Evolutionary conservation across 2,329 filamentous ascomycete genomes (phyloP), one percentile per base, ranked within the genome.

Genomic region (Daldinia sp.): DNA sequence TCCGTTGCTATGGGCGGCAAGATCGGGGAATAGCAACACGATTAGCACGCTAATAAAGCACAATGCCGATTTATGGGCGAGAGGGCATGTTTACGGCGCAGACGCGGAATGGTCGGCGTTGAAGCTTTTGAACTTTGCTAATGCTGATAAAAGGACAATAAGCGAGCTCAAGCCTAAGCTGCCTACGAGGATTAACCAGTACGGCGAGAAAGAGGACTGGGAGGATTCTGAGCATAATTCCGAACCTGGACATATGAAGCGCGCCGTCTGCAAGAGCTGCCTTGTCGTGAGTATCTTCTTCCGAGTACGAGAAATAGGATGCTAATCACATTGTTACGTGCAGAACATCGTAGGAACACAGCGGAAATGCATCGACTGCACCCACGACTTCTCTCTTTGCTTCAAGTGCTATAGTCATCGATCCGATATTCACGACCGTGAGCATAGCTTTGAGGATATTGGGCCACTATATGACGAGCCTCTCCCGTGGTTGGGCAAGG

Each of bases 301-400:
- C 6, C 5, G 21, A 21, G 15, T 21, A 13, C 3, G 3, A 0
- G 6, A 10, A 21, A 3, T 9, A 17, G 4, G 3, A 39, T 21
- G 3, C 35, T 39, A 3, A 39, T 5, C 9, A 9, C 5, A 39
- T 4, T 17, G 9, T 5, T 15, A 39, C 7, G 13, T 17, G 17
- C 3, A 39, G 35, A 13, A 10, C 2, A 55, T 48, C 17, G 4
- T 49, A 5, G 61, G 57, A 5, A 8, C 41, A 25, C 43, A 52
- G 21, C 61, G 61, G 61, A 53, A 43, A 11, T 64, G 61, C 25
- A 61, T 48, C 8, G 29, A 64, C 8, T n/a, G 80, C 34, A 30
- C 13, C 13, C 3, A 55, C 77, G 63, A 82, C 81, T 58, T 82
- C 75, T 55, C 29, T 3, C 47, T 64, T 13, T 64, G 75, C 17